Percentiles rank a stretch among this genome's conserved stretches.
phyloP scores from a whole-genome alignment of 2,329 filamentous ascomycete genomes.

The Zasmidium angulare region DNA sequence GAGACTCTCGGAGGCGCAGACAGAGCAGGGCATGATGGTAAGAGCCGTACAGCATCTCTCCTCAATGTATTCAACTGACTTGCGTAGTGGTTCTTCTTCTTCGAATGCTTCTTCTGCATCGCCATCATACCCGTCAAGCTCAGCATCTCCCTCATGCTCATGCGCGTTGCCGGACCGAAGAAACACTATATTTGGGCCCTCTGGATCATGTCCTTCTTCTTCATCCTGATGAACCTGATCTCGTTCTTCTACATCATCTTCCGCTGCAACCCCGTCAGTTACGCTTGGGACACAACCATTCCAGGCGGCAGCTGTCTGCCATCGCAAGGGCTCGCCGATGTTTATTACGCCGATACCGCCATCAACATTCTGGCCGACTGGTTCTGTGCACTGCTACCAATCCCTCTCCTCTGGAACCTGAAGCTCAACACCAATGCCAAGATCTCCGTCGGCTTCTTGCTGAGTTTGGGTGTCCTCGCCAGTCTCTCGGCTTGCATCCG shows the following conservation, averaged over 20 bases:
- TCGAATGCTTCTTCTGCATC: slow-evolving; percentile 39
- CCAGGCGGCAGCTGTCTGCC: slow-evolving; percentile 32
- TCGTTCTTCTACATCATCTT: slow-evolving; percentile 40
- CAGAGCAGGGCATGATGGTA: slow-evolving; percentile 26
- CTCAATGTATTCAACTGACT: slow-evolving; percentile 11
- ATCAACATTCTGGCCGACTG: slow-evolving; percentile 40
- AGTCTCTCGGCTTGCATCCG: slow-evolving; percentile 36
- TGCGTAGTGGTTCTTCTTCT: slow-evolving; percentile 38
- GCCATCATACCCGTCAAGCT: slow-evolving; percentile 39
- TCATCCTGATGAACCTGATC: slow-evolving; percentile 45
- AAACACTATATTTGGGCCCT: slow-evolving; percentile 30
- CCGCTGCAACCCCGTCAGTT: slow-evolving; percentile 36
- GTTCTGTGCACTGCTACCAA: slow-evolving; percentile 39
- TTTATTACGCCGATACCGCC: slow-evolving; percentile 38
- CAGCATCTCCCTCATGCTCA: slow-evolving; percentile 39
- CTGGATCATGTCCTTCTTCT: slow-evolving; percentile 33
- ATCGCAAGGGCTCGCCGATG: slow-evolving; percentile 27
- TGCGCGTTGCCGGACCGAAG: slow-evolving; percentile 35
- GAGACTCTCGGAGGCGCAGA: slow-evolving; percentile 19
- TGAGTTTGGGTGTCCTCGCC: slow-evolving; percentile 38
- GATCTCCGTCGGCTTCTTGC: slow-evolving; percentile 38
- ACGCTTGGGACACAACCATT: slow-evolving; percentile 30
- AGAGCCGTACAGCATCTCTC: background rate
- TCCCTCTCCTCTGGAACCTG: slow-evolving; percentile 45
- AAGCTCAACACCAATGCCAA: slow-evolving; percentile 44